Evolutionary conservation across 1,284 basidiomycete genomes (phyloP).

Genomic region (Melanopsichium pennsylvanicum): DNA sequence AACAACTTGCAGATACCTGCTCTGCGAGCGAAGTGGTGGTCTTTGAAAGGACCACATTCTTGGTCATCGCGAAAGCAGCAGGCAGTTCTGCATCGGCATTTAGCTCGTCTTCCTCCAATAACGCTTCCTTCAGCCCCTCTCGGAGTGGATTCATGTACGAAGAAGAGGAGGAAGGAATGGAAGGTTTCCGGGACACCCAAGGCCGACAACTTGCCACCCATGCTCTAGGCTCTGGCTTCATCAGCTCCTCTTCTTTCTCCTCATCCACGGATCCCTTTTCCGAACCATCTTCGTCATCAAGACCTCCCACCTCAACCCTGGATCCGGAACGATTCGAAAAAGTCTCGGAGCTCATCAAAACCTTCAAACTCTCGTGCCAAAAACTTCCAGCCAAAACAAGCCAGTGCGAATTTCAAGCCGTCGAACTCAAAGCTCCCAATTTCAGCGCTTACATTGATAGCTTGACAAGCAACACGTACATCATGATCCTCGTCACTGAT

Average conservation of each 20-base stretch:
- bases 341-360: slow-evolving; percentile 92
- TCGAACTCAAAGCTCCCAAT: slow-evolving; percentile 62
- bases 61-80: slow-evolving; percentile 76
- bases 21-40: slow-evolving; percentile 91
- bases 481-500: slow-evolving; percentile 86
- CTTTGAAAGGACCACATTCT: slow-evolving; percentile 95
- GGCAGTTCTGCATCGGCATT: too few species aligned
- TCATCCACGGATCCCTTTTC: not conserved
- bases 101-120: too few species aligned
- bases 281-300: not conserved
- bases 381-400: slow-evolving; percentile 26
- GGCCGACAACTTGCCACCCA: slow-evolving; percentile 4
- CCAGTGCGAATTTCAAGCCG: slow-evolving; percentile 58
- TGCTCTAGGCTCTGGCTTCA: slow-evolving; percentile 25
- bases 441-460: slow-evolving; percentile 93
- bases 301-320: slow-evolving; percentile 64
- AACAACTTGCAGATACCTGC: slow-evolving; percentile 82
- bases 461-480: slow-evolving; percentile 91
- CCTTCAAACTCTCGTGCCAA: slow-evolving; percentile 85
- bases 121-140: too few species aligned
- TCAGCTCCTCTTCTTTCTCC: slow-evolving; percentile 3
- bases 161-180: slow-evolving; percentile 32
- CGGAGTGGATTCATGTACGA: slow-evolving; percentile 21
- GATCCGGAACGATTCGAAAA: slow-evolving; percentile 89
- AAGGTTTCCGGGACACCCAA: slow-evolving; percentile 41